Evolutionary conservation across 805 yeast species (phyloP).

Genomic region (Candida tibetensis): DNA sequence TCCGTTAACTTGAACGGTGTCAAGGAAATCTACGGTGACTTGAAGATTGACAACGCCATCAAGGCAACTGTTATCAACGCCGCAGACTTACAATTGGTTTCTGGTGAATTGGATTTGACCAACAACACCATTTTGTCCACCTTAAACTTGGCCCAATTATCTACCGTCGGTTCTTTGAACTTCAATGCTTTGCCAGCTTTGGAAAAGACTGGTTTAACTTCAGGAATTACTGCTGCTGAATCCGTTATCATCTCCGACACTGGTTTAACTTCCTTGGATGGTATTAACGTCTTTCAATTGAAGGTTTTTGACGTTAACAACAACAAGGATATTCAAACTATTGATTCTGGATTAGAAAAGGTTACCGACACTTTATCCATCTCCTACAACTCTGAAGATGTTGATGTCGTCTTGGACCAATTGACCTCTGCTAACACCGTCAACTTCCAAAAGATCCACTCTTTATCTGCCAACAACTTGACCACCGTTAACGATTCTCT

Average conservation of each 20-base stretch:
- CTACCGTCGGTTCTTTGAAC: conserved; percentile 76
- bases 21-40: conserved; percentile 72
- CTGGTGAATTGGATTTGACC: conserved; percentile 63
- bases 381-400: conserved; percentile 80
- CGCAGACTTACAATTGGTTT: conserved; percentile 69
- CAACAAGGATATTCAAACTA: conserved; percentile 72
- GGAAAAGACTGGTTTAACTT: conserved; percentile 58
- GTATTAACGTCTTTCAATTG: conserved; percentile 52
- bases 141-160: conserved; percentile 73
- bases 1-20: conserved; percentile 71
- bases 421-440: conserved; percentile 86
- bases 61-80: conserved; percentile 66
- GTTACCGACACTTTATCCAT: conserved; percentile 75
- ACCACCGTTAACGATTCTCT: conserved; percentile 74
- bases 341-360: conserved; percentile 67
- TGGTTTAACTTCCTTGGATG: conserved; percentile 62
- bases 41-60: conserved; percentile 65
- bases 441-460: conserved; percentile 75
- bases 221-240: conserved; percentile 72
- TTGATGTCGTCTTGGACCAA: conserved; percentile 63
- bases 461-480: conserved; percentile 69
- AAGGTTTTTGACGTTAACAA: conserved; percentile 78
- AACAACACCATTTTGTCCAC: conserved; percentile 63
- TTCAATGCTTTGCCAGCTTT: conserved; percentile 88
- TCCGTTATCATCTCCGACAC: conserved; percentile 72